A percentile compares a stretch with the other conserved stretches of the same genome.
These are phyloP conservation scores for Rachicladosporium sp. DNA, from an alignment of 2,329 filamentous ascomycete species.

Conservation along the genomic window DNA sequence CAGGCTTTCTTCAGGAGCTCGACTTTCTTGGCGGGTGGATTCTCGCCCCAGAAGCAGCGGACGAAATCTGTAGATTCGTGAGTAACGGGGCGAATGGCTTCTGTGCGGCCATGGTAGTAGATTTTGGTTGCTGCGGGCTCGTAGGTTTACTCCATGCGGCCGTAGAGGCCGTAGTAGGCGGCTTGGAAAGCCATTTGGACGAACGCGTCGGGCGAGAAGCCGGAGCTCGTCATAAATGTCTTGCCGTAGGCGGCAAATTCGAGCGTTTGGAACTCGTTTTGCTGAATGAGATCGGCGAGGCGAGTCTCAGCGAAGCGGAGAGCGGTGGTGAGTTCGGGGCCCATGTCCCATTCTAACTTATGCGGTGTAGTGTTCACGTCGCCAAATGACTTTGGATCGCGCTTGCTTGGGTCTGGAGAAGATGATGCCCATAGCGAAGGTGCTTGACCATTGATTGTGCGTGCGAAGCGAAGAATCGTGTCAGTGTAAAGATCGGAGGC, in stretches of 20 bases:
- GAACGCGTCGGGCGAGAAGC: constrained; percentile 92
- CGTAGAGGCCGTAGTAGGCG: constrained; percentile 93
- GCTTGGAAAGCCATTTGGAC: constrained; percentile 99
- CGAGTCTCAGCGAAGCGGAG: constrained; percentile 91
- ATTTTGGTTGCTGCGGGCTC: constrained; percentile 97
- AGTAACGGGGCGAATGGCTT: constrained; percentile 80
- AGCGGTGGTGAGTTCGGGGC: constrained; percentile 81
- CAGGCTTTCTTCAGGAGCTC: constrained; percentile 75
- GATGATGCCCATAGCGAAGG: constrained; percentile 83
- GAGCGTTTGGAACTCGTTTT: constrained; percentile 89
- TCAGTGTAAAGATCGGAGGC: constrained; percentile 95
- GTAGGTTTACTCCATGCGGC: constrained; percentile 86
- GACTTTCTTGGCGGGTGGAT: constrained; percentile 69
- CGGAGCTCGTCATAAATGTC: constrained; percentile 95
- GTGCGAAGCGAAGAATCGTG: constrained; percentile 88
- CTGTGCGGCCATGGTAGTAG: constrained; percentile 85
- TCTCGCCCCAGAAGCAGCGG: constrained; percentile 88
- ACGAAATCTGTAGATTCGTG: constrained; percentile 78
- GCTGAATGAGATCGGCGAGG: constrained; percentile 84
- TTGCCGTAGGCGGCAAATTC: constrained; percentile 87
- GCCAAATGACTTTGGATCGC: constrained; percentile 81
- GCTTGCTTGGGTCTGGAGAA: constrained; percentile 84
- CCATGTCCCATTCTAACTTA: constrained; percentile 96
- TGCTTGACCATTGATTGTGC: constrained; percentile 87
- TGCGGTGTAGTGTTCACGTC: constrained; percentile 88